Evolutionary conservation across 192 early-diverging fungal species (phyloP).

Genomic region (Coemansia sp.): DNA sequence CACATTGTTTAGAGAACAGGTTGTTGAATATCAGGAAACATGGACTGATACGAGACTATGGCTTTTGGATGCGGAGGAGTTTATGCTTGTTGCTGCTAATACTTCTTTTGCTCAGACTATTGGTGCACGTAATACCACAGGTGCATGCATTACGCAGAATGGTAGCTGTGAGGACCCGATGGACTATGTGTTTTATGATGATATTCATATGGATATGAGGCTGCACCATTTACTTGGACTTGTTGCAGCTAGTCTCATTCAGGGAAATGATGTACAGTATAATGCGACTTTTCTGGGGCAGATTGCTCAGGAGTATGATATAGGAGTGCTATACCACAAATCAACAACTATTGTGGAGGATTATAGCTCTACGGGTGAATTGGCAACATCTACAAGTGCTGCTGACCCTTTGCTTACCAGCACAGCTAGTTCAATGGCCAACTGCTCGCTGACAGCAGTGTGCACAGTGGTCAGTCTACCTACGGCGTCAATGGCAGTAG

Average conservation of each 20-base stretch:
- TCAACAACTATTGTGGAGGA: slow-evolving; percentile 6
- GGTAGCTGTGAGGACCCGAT: slow-evolving; percentile 14
- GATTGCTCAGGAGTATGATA: slow-evolving; percentile 24
- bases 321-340: slow-evolving; percentile 23
- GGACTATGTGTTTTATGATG: slow-evolving; percentile 26
- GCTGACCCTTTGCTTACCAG: slow-evolving; percentile 14
- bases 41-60: slow-evolving; percentile 6
- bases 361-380: no score
- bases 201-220: slow-evolving; percentile 25
- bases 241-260: slow-evolving; percentile 12
- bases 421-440: slow-evolving; percentile 8
- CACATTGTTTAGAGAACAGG: slow-evolving; percentile 6
- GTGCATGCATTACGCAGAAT: slow-evolving; percentile 8
- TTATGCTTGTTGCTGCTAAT: slow-evolving; percentile 21
- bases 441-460: slow-evolving; percentile 17
- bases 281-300: slow-evolving; percentile 9
- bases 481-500: no score
- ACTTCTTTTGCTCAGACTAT: slow-evolving; percentile 18
- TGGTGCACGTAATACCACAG: slow-evolving; percentile 19
- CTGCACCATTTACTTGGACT: slow-evolving; percentile 24
- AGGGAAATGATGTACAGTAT: slow-evolving; percentile 19
- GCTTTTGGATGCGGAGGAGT: slow-evolving; percentile 17
- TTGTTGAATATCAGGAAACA: slow-evolving; percentile 3
- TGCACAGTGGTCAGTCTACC: slow-evolving; percentile 6
- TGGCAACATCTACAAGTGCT: neutral